Conservation (phyloP, 1,284 basidiomycete species). For the Xerocomus minutiporus region DNA sequence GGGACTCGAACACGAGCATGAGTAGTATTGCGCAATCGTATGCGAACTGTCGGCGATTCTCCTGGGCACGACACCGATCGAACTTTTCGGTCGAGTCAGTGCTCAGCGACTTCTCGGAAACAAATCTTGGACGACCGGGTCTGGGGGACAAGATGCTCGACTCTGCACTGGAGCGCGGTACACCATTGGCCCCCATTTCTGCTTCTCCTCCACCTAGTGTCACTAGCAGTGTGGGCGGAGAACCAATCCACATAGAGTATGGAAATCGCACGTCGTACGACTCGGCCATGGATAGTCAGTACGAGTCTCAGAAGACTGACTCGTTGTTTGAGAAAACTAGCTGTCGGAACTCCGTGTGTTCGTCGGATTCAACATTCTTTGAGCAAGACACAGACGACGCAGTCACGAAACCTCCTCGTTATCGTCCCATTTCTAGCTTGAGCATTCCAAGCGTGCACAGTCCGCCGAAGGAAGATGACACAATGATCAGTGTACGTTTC, state of each 20-base stretch:
- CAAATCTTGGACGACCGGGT: constrained; percentile 63
- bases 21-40: constrained; percentile 54
- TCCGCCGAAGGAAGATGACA: constrained; percentile 64
- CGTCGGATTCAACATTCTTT: constrained; percentile 61
- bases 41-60: constrained; percentile 50
- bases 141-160: constrained; percentile 89
- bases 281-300: constrained; percentile 54
- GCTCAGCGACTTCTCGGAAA: constrained; percentile 58
- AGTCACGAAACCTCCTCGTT: constrained; percentile 38
- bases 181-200: constrained; percentile 62
- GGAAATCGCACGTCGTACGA: constrained; percentile 47
- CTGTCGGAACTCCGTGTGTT: constrained; percentile 43
- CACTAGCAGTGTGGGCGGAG: constrained; percentile 20
- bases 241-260: constrained; percentile 15
- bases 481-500: constrained; percentile 66
- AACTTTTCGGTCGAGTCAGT: constrained; percentile 62
- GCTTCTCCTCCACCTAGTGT: constrained; percentile 50
- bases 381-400: constrained; percentile 40
- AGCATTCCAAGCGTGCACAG: constrained; percentile 51
- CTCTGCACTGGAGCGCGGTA: constrained; percentile 50
- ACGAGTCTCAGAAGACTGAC: constrained; percentile 35
- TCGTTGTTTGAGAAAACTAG: constrained; percentile 66
- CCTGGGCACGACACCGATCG: constrained; percentile 60
- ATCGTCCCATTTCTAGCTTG: constrained; percentile 60
- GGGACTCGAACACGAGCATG: constrained; percentile 49